These are phyloP conservation scores for Phytomonas francai DNA, from an alignment of 208 protist species.

Conservation along the genomic window DNA sequence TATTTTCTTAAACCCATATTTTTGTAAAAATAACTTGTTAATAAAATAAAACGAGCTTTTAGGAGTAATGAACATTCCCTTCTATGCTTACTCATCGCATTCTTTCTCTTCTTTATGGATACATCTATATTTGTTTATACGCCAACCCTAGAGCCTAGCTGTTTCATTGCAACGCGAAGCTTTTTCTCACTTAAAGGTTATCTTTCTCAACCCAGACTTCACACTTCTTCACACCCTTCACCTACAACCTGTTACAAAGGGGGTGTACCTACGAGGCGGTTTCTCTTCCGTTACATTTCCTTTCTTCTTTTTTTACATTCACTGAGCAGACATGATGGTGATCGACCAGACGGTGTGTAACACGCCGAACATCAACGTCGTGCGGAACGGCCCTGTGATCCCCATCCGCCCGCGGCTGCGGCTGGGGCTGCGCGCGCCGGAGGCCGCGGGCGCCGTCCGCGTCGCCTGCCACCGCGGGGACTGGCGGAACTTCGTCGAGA, in stretches of 20 bases:
- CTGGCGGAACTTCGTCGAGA: slow-evolving; percentile 70
- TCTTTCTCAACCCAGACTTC: not conserved
- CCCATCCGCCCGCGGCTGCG: slow-evolving; percentile 19
- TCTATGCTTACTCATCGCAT: not conserved
- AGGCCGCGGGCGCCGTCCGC: slow-evolving; percentile 23
- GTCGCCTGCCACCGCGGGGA: slow-evolving; percentile 64
- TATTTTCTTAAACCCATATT: slow-evolving; percentile 8
- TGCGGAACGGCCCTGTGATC: not conserved
- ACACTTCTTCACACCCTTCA: too few relatives aligned
- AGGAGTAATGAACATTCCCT: not conserved
- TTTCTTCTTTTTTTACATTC: not conserved
- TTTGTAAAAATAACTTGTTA: not conserved
- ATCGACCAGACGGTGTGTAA: slow-evolving; percentile 23
- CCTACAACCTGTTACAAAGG: too few relatives aligned
- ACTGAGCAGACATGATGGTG: not conserved
- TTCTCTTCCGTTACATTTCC: not conserved
- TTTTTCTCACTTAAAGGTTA: not conserved
- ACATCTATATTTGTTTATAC: not conserved
- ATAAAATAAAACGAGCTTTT: not conserved
- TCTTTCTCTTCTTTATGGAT: not conserved
- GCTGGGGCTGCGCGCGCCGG: slow-evolving; percentile 20
- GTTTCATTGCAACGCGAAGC: not conserved
- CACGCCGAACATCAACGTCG: slow-evolving; percentile 18
- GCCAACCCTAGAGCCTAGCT: not conserved
- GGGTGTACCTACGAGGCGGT: too few relatives aligned